Evolutionary conservation across 805 yeast species (phyloP).

Genomic region (Lachancea lanzarotensis): DNA sequence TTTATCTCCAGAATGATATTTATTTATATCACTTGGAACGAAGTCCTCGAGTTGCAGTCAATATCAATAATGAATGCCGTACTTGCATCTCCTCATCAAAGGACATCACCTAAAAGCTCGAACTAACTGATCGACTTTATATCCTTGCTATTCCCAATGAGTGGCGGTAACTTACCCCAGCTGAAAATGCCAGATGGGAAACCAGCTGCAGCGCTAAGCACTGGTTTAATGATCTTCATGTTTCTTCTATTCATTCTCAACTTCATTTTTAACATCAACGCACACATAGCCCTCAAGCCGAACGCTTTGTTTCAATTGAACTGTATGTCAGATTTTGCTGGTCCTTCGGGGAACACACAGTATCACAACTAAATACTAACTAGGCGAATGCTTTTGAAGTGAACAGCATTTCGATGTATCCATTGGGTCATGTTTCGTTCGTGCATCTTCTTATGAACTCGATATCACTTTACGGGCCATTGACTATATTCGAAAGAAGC

Average conservation of each 20-base stretch:
- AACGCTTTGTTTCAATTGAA: constrained; percentile 44
- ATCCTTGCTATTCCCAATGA: not conserved
- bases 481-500: constrained; percentile 57
- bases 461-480: constrained; percentile 49
- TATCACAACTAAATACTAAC: constrained; percentile 2
- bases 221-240: constrained; percentile 54
- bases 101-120: too few species aligned
- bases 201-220: constrained; percentile 54
- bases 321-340: constrained; percentile 25
- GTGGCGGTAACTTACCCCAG: constrained; percentile 9
- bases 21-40: too few species aligned
- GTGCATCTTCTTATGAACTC: constrained; percentile 58
- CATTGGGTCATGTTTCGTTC: constrained; percentile 57
- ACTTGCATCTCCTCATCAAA: not conserved
- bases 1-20: too few species aligned
- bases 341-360: too few species aligned
- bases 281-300: constrained; percentile 47
- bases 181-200: constrained; percentile 18
- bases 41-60: too few species aligned
- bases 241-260: constrained; percentile 38
- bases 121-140: not conserved
- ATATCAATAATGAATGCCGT: too few species aligned
- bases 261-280: constrained; percentile 25
- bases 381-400: constrained; percentile 4
- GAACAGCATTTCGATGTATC: constrained; percentile 51